phyloP scores from a whole-genome alignment of 768 basidiomycete species.

The Tricholomella constricta region DNA sequence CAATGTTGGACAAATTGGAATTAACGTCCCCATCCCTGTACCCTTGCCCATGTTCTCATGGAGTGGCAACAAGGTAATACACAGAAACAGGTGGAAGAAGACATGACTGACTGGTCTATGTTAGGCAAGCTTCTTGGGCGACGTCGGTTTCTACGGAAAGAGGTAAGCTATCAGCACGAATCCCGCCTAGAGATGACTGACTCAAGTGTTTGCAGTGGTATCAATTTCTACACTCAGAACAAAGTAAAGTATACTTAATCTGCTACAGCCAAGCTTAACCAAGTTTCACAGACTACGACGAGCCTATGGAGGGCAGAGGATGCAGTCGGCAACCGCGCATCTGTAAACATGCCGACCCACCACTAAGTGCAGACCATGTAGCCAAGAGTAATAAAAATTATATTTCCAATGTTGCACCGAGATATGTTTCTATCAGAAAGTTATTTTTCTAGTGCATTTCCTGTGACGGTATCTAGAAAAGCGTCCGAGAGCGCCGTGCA shows the following conservation, averaged over 20 bases:
- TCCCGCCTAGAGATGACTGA: neutral
- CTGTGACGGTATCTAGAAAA: conserved; percentile 68
- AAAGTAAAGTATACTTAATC: conserved; percentile 51
- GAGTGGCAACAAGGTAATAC: conserved; percentile 84
- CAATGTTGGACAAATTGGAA: conserved; percentile 90
- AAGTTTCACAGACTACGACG: conserved; percentile 71
- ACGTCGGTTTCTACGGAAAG: conserved; percentile 91
- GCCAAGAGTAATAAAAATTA: too few relatives aligned
- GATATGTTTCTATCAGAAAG: too few relatives aligned
- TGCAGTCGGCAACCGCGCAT: conserved; percentile 75
- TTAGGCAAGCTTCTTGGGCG: conserved; percentile 76
- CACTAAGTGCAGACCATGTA: conserved; percentile 36
- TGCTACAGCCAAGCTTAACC: conserved; percentile 1
- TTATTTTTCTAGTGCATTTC: conserved; percentile 22
- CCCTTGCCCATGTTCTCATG: conserved; percentile 93
- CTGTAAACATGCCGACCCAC: conserved; percentile 86
- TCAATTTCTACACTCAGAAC: conserved; percentile 96
- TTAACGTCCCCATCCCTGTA: conserved; percentile 93
- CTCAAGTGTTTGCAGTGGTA: conserved; percentile 50
- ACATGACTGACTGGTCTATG: neutral
- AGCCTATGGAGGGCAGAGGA: conserved; percentile 92
- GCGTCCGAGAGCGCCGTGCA: conserved; percentile 75
- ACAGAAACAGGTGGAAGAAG: neutral
- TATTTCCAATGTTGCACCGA: too few relatives aligned
- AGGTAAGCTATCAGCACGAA: conserved; percentile 44